Base-by-base conservation (phyloP, 177 flowering plant species). In the Telopea speciosissima region DNA sequence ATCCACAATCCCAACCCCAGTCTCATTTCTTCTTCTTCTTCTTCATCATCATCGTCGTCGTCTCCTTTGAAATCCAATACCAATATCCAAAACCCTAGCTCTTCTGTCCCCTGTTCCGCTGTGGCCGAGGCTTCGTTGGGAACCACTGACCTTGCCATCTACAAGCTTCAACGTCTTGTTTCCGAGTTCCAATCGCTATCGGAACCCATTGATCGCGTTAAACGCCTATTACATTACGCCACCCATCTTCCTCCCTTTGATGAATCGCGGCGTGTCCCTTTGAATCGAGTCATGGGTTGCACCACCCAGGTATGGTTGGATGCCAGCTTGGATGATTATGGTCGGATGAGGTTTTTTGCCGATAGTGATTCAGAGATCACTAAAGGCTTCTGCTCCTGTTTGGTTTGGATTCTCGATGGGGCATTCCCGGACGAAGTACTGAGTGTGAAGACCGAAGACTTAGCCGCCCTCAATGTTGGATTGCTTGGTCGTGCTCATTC, bases 291-390 rank as follows among this genome's bases (percentile, higher is more conserved):
- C 23, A 85, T 85, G 88, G 99, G 99, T 6, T 95, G 99, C 78
- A 89, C 96, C 12, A 88, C 96, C 2, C 91, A 82, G 79, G 99
- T 95, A 9, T 92, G 99, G 97, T 28, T 93, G 63, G 81, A 83
- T 17, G 93, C 76, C 68, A 60, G 54, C 24, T 65, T 91, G 84
- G 96, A 85, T 58, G 80, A 66, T 12, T 74, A 66, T 0, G 88
- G 90, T 33, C 81, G 77, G 81, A 79, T 93, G 84, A 76, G 90
- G 70, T 87, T 91, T 69, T 19, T 40, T 40, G 96, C 89, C 0
- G 93, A 93, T 64, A 91, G 97, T 62, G 98, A 93, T 72, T 90
- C 98, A 54, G 98, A 91, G 85, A 84, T 93, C 22, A 86, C 92
- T 8, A 83, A 74, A 31, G 98, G 98, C 58, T 90, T 87, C 64